These are phyloP conservation scores for Phaeosphaeriaceae sp. DNA, from an alignment of 2,329 filamentous ascomycete species.

Conservation along the genomic window DNA sequence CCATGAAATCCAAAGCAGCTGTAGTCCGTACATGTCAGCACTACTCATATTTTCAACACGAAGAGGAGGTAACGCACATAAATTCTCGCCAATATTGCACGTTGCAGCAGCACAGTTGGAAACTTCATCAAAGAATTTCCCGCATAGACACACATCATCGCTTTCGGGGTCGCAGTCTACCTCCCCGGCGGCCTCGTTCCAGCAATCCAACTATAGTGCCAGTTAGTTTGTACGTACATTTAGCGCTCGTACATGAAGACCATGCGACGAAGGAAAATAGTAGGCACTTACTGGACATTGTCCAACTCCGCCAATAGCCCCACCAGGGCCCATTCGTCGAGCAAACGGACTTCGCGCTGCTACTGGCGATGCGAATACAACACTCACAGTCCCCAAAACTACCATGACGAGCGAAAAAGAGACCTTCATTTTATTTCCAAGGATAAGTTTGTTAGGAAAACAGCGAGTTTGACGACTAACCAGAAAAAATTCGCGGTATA, in stretches of 20 bases:
- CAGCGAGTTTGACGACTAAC: neutral
- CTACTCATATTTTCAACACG: neutral
- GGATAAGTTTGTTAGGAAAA: neutral
- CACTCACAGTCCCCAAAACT: constrained; percentile 15
- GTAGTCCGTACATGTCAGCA: constrained; percentile 2
- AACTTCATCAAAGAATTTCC: constrained; percentile 41
- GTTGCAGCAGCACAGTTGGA: constrained; percentile 35
- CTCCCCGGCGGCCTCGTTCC: constrained; percentile 38
- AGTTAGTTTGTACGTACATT: neutral
- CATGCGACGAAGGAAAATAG: neutral
- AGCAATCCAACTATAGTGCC: constrained; percentile 37
- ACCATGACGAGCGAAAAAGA: constrained; percentile 19
- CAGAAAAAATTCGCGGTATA: neutral
- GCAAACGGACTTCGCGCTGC: constrained; percentile 8
- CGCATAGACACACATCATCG: constrained; percentile 41
- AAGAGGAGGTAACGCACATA: constrained; percentile 30
- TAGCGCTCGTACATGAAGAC: neutral
- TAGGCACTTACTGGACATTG: constrained; percentile 32
- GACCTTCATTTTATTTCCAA: constrained; percentile 20
- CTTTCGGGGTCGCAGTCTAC: constrained; percentile 39
- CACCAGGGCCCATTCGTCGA: constrained; percentile 9
- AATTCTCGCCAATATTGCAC: constrained; percentile 39
- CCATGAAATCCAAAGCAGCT: constrained; percentile 22
- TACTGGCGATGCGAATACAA: constrained; percentile 30
- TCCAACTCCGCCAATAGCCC: constrained; percentile 24